These are phyloP conservation scores for Cyberlindnera xishuangbannaensis DNA, from an alignment of 805 yeast genomes.

Conservation along the genomic window DNA sequence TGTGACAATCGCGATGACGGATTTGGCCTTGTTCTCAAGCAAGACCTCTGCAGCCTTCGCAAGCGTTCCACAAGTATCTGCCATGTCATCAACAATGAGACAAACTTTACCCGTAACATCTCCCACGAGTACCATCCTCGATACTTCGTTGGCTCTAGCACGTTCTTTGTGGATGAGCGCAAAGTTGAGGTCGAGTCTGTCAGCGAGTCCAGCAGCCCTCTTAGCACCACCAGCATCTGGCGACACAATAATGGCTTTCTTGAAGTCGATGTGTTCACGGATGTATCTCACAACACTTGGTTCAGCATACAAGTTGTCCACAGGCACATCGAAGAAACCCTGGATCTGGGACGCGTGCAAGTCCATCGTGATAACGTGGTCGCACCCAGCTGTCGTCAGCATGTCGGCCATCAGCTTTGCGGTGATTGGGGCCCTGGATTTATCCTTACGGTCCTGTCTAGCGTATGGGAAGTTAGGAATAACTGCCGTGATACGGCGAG, in stretches of 20 bases:
- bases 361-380: slow-evolving; percentile 84
- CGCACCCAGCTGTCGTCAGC: slow-evolving; percentile 79
- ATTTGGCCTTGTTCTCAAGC: slow-evolving; percentile 59
- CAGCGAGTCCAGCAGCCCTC: slow-evolving; percentile 83
- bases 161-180: slow-evolving; percentile 84
- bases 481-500: slow-evolving; percentile 76
- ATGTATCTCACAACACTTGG: slow-evolving; percentile 76
- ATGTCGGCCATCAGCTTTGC: slow-evolving; percentile 81
- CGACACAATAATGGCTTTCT: slow-evolving; percentile 69
- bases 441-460: slow-evolving; percentile 85
- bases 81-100: slow-evolving; percentile 82
- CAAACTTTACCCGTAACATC: slow-evolving; percentile 74
- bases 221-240: slow-evolving; percentile 93
- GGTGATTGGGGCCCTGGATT: slow-evolving; percentile 79
- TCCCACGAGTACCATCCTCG: slow-evolving; percentile 81
- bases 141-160: slow-evolving; percentile 77
- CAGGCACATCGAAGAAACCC: slow-evolving; percentile 80
- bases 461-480: slow-evolving; percentile 83
- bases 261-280: slow-evolving; percentile 49
- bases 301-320: slow-evolving; percentile 79
- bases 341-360: slow-evolving; percentile 86
- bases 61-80: slow-evolving; percentile 83
- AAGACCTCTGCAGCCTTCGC: slow-evolving; percentile 78
- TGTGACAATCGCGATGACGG: slow-evolving; percentile 77
- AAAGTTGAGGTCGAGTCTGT: slow-evolving; percentile 69